A percentile compares a stretch with the other conserved stretches of the same genome.
phyloP scores from a whole-genome alignment of 164 flowering plant species.

The Akebia trifoliata region DNA sequence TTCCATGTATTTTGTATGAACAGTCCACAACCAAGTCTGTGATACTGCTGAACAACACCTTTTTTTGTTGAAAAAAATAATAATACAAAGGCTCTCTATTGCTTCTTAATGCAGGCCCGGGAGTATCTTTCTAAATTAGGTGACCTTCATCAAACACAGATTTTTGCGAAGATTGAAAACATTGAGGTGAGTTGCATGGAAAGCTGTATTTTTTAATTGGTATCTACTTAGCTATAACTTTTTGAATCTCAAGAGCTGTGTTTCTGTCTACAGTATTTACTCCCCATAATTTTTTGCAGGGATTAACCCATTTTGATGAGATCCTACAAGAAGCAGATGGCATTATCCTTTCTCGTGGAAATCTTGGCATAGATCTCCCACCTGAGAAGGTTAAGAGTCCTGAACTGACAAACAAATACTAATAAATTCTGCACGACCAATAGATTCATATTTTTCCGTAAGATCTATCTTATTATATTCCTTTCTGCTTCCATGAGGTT shows the following conservation, averaged over 20 bases:
- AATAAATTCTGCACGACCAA: background rate
- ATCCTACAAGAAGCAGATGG: conserved; percentile 78
- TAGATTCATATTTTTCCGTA: background rate
- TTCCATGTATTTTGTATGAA: background rate
- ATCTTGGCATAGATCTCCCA: conserved; percentile 75
- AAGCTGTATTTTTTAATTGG: background rate
- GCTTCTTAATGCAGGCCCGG: conserved; percentile 56
- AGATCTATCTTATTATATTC: background rate
- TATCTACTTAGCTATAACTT: background rate
- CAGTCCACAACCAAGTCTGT: background rate
- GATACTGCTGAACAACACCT: background rate
- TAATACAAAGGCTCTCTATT: background rate
- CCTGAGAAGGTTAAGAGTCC: conserved; percentile 64
- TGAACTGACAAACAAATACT: background rate
- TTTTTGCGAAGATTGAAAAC: conserved; percentile 80
- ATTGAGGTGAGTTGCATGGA: conserved; percentile 26
- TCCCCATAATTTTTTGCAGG: conserved; percentile 30
- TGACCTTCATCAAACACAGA: conserved; percentile 81
- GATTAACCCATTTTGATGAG: conserved; percentile 68
- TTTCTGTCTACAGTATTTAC: conserved; percentile 6
- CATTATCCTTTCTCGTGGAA: conserved; percentile 68
- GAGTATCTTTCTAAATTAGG: conserved; percentile 73
- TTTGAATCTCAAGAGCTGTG: background rate
- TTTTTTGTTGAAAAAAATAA: too few relatives aligned
- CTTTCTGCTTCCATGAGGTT: background rate